A percentile compares a stretch with the other conserved stretches of the same genome.
phyloP scores from a whole-genome alignment of 1,284 basidiomycete genomes.

The Tetrapyrgos nigripes region DNA sequence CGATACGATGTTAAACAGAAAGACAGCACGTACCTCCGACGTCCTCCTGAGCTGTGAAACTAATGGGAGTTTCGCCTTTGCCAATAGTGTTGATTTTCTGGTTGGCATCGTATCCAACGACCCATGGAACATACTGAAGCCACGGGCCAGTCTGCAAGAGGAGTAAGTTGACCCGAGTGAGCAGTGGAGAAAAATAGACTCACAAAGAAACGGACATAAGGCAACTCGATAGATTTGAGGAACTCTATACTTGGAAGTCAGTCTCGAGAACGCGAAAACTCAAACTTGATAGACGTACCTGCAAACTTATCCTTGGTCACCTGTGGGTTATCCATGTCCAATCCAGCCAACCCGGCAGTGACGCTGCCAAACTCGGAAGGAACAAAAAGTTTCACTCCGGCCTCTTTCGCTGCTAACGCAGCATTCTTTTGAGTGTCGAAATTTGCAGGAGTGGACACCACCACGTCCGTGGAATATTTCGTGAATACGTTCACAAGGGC shows the following conservation, averaged over 20 bases:
- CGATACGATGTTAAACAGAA: conserved; percentile 2
- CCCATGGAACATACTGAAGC: not conserved
- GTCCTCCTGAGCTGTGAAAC: conserved; percentile 25
- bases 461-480: conserved; percentile 19
- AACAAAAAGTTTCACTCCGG: conserved; percentile 34
- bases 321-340: conserved; percentile 6
- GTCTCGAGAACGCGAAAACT: not conserved
- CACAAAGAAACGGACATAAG: conserved; percentile 4
- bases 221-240: not conserved
- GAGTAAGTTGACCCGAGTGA: not conserved
- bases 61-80: conserved; percentile 24
- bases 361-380: conserved; percentile 18
- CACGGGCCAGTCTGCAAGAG: not conserved
- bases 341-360: conserved; percentile 1
- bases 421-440: conserved; percentile 11
- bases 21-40: conserved; percentile 21
- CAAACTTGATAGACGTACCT: conserved; percentile 2
- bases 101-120: conserved; percentile 9
- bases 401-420: conserved; percentile 30
- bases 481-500: conserved; percentile 21
- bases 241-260: not conserved
- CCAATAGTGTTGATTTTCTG: conserved; percentile 23
- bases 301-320: conserved; percentile 20
- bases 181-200: not conserved
- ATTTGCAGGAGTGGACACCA: conserved; percentile 12